These are phyloP conservation scores for Schwanniomyces etchellsii DNA, from an alignment of 1,139 yeast species.

Conservation along the genomic window DNA sequence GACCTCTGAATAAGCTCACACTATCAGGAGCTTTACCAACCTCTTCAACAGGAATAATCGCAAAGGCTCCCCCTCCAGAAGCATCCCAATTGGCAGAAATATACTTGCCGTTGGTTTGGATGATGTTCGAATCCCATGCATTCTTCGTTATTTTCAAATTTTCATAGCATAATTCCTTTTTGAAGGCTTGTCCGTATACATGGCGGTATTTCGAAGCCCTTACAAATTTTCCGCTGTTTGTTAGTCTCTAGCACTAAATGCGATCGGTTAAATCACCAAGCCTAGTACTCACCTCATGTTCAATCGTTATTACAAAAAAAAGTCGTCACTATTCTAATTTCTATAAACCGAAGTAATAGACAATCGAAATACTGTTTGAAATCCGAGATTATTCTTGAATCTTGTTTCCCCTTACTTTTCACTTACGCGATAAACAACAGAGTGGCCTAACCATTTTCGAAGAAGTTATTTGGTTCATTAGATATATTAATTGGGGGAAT, in stretches of 20 bases:
- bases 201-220: slow-evolving; percentile 96
- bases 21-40: slow-evolving; percentile 94
- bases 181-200: slow-evolving; percentile 88
- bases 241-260: slow-evolving; percentile 1
- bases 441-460: slow-evolving; percentile 1
- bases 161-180: slow-evolving; percentile 84
- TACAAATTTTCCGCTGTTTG: slow-evolving; percentile 76
- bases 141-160: slow-evolving; percentile 80
- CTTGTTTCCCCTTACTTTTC: no score
- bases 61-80: slow-evolving; percentile 97
- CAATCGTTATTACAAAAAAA: background rate
- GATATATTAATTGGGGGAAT: no score
- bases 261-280: background rate
- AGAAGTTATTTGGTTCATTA: no score
- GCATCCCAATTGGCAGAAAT: slow-evolving; percentile 89
- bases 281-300: slow-evolving; percentile 7
- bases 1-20: slow-evolving; percentile 91
- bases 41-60: slow-evolving; percentile 79
- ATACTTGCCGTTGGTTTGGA: slow-evolving; percentile 75
- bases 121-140: slow-evolving; percentile 93
- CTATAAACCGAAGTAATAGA: no score
- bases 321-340: no score
- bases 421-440: background rate
- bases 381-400: no score
- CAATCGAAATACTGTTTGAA: no score